Evolutionary conservation across 176 grass and related monocot genomes (phyloP).

Genomic region (Zizania latifolia): DNA sequence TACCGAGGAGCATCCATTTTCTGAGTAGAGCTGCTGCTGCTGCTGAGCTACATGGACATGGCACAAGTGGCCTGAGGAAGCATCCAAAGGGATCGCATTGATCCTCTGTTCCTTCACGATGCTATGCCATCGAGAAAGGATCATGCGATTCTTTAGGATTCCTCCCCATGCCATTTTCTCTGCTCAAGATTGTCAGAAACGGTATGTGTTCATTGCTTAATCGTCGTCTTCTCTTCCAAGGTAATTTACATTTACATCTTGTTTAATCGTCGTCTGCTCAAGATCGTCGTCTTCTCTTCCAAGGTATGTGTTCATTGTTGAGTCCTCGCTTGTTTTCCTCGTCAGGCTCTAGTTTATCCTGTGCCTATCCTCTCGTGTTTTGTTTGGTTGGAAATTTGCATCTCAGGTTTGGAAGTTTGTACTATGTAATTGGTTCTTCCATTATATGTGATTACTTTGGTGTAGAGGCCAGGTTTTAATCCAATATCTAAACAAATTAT

Average conservation of each 20-base stretch:
- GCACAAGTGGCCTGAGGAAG: constrained; percentile 25
- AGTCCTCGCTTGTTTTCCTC: background rate
- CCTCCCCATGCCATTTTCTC: constrained; percentile 9
- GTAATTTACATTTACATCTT: too few relatives aligned
- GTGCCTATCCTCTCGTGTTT: too few relatives aligned
- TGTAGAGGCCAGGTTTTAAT: too few relatives aligned
- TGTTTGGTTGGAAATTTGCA: background rate
- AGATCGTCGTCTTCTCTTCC: too few relatives aligned
- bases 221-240: background rate
- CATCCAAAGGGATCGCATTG: constrained; percentile 53
- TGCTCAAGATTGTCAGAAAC: background rate
- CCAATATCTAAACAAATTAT: too few relatives aligned
- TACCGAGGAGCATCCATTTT: background rate
- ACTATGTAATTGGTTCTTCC: background rate
- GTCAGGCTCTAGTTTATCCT: background rate
- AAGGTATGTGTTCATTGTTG: background rate
- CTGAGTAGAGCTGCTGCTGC: background rate
- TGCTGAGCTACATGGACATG: too few relatives aligned
- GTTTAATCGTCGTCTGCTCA: too few relatives aligned
- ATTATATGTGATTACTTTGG: too few relatives aligned
- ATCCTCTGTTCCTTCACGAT: background rate
- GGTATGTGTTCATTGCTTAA: too few relatives aligned
- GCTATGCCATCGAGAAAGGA: background rate
- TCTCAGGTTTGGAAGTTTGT: background rate
- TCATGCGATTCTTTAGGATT: constrained; percentile 49